Percentiles rank a stretch among this genome's conserved stretches.
Conservation (phyloP, 1,139 yeast species). For the Candida anutae region DNA sequence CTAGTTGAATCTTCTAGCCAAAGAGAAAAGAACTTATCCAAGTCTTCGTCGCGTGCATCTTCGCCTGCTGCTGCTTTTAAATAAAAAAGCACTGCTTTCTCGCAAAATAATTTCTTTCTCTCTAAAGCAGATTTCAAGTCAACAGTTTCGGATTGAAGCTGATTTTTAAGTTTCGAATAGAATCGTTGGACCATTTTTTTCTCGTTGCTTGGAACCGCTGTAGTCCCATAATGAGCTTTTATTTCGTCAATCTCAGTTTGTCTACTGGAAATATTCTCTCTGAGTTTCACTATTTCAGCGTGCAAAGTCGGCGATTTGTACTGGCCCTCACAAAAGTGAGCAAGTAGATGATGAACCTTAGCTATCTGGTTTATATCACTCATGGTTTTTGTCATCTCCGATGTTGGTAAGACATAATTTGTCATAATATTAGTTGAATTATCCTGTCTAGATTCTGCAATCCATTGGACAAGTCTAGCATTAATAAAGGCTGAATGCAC, state of each 20-base stretch:
- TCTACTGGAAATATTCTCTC: conserved; percentile 30
- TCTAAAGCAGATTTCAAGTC: conserved; percentile 33
- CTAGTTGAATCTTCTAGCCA: conserved; percentile 64
- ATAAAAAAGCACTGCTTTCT: conserved; percentile 54
- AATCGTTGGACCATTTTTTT: conserved; percentile 45
- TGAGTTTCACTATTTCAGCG: conserved; percentile 37
- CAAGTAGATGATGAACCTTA: conserved; percentile 51
- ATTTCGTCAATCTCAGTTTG: conserved; percentile 42
- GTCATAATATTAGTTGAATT: conserved; percentile 51
- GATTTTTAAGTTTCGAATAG: conserved; percentile 39
- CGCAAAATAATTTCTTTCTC: conserved; percentile 38
- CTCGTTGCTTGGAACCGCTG: conserved; percentile 32
- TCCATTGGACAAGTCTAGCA: conserved; percentile 63
- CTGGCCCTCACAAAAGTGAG: conserved; percentile 70
- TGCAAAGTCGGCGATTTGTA: conserved; percentile 36
- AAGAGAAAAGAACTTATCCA: conserved; percentile 75
- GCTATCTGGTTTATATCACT: conserved; percentile 22
- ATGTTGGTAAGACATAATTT: conserved; percentile 44
- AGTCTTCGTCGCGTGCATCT: conserved; percentile 46
- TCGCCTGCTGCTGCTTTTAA: conserved; percentile 44
- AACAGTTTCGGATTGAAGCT: conserved; percentile 40
- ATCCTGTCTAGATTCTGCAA: conserved; percentile 61
- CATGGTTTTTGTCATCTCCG: conserved; percentile 7
- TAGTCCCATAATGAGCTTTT: conserved; percentile 32
- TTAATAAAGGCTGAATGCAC: conserved; percentile 24